These are phyloP conservation scores for Tremella yokohamensis DNA, from an alignment of 768 basidiomycete genomes.

Conservation along the genomic window DNA sequence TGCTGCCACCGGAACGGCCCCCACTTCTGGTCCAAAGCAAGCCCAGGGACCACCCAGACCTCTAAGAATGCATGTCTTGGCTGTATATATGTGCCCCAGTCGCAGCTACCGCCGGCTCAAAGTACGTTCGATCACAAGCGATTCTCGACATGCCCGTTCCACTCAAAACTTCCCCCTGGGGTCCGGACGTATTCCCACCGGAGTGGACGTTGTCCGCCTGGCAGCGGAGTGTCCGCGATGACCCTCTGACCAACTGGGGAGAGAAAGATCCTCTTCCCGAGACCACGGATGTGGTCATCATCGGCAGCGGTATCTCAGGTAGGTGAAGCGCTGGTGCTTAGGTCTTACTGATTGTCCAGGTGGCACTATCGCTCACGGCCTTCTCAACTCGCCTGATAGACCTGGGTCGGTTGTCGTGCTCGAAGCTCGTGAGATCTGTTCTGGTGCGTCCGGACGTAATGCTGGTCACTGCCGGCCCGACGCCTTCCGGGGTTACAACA, in stretches of 20 bases:
- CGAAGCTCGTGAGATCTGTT: slow-evolving; percentile 67
- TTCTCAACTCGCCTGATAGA: slow-evolving; percentile 21
- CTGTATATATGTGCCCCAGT: too few relatives aligned
- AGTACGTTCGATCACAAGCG: too few relatives aligned
- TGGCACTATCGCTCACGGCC: slow-evolving; percentile 23
- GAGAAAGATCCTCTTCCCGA: slow-evolving; percentile 23
- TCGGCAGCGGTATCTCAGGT: slow-evolving; percentile 37
- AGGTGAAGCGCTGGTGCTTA: slow-evolving; percentile 8
- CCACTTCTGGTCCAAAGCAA: too few relatives aligned
- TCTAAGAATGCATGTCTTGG: too few relatives aligned
- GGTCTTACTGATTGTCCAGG: slow-evolving; percentile 11
- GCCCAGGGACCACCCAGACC: too few relatives aligned
- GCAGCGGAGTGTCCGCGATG: slow-evolving; percentile 24
- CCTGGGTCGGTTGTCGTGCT: slow-evolving; percentile 59
- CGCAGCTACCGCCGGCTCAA: too few relatives aligned
- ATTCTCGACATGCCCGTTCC: too few relatives aligned
- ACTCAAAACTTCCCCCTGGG: slow-evolving; percentile 1
- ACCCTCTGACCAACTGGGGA: slow-evolving; percentile 30
- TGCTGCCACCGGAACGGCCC: too few relatives aligned
- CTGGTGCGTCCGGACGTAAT: slow-evolving; percentile 63
- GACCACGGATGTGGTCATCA: slow-evolving; percentile 33
- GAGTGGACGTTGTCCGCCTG: slow-evolving; percentile 25
- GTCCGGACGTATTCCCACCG: slow-evolving; percentile 3
- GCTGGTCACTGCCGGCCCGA: slow-evolving; percentile 41
- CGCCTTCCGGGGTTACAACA: slow-evolving; percentile 19